Base-by-base conservation (phyloP, 495 filamentous ascomycete species). In the Lophium mytilinum region DNA sequence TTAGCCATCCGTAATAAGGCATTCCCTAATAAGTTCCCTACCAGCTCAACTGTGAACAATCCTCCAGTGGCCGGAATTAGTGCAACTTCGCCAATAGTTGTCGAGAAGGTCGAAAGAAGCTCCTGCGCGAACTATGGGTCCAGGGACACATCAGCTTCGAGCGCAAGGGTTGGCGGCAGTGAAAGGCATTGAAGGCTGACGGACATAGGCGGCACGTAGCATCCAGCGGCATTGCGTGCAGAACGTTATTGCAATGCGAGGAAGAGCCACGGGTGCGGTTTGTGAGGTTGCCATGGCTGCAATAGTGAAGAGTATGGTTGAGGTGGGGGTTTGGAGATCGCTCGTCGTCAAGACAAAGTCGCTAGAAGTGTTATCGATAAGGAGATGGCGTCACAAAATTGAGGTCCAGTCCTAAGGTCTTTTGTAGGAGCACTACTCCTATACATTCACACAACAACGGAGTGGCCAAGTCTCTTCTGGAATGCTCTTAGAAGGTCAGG, bases 61-160 rank as follows among this genome's bases (percentile, higher is more conserved):
- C 93, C 93, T 21, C 93, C 91, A 0, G 89, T 95, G 15, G 83
- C 68, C 0, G 93, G 93, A 40, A 92, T 79, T 0, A 98, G 82
- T n/a, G 93, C 82, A 12, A 98, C 85, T 71, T 97, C 92, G 45
- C 92, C 90, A 0, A 98, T 78, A 53, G 83, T 77, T 11, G 83
- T 90, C 50, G 80, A 78, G 75, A 98, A 98, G 7, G 93, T 98
- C n/a, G 89, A 93, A 57, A 98, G 84, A 52, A 98, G 88, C 73
- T 98, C 93, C 81, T 98, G 93, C 43, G 87, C 90, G 73, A 87
- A 96, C 89, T 95, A 57, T 14, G 14, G 35, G 9, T 57, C 58
- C 15, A 30, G 14, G 36, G 14, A 35, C 58, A 37, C 36, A 33
- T 37, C 10, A 17, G 41, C 21, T 47, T 19, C 19, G 33, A 35